Conservation (phyloP, 2,329 filamentous ascomycete species). For the Colletotrichum gigasporum region DNA sequence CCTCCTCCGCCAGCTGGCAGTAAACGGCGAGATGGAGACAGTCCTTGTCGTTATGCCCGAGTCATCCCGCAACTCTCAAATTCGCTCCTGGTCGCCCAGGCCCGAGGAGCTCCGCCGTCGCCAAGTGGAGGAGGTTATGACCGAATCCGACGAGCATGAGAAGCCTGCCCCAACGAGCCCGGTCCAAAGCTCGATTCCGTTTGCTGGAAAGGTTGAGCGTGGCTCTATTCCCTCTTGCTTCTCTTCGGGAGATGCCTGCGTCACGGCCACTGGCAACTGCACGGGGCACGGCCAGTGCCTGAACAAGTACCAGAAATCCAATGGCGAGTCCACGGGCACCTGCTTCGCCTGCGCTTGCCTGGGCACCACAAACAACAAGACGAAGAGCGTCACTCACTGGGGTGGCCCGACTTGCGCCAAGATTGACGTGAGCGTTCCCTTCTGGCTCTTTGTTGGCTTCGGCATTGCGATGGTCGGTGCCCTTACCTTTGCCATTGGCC, state of each 20-base stretch:
- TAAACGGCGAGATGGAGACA: slow-evolving; percentile 63
- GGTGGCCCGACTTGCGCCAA: slow-evolving; percentile 90
- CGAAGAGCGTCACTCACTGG: slow-evolving; percentile 76
- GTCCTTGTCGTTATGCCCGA: slow-evolving; percentile 65
- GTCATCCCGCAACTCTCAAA: slow-evolving; percentile 47
- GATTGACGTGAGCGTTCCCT: slow-evolving; percentile 86
- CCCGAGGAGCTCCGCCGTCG: slow-evolving; percentile 57
- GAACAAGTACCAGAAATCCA: slow-evolving; percentile 66
- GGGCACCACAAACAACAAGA: slow-evolving; percentile 62
- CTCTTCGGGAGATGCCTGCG: slow-evolving; percentile 73
- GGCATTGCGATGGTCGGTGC: slow-evolving; percentile 75
- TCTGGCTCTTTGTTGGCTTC: slow-evolving; percentile 86
- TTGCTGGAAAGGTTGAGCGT: slow-evolving; percentile 46
- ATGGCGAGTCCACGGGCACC: slow-evolving; percentile 49
- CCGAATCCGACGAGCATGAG: slow-evolving; percentile 36
- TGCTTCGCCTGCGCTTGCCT: slow-evolving; percentile 87
- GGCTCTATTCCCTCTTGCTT: slow-evolving; percentile 77
- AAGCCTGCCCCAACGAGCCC: slow-evolving; percentile 32
- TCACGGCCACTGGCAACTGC: slow-evolving; percentile 78
- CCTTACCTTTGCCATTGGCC: slow-evolving; percentile 75
- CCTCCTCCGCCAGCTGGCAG: slow-evolving; percentile 55
- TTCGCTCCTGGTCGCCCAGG: slow-evolving; percentile 51
- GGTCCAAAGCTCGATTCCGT: slow-evolving; percentile 37
- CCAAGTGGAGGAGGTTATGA: slow-evolving; percentile 57
- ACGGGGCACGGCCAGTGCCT: slow-evolving; percentile 83